Conservation (phyloP, 352 stramenopile genomes). For the Phytopythium mirpurense region DNA sequence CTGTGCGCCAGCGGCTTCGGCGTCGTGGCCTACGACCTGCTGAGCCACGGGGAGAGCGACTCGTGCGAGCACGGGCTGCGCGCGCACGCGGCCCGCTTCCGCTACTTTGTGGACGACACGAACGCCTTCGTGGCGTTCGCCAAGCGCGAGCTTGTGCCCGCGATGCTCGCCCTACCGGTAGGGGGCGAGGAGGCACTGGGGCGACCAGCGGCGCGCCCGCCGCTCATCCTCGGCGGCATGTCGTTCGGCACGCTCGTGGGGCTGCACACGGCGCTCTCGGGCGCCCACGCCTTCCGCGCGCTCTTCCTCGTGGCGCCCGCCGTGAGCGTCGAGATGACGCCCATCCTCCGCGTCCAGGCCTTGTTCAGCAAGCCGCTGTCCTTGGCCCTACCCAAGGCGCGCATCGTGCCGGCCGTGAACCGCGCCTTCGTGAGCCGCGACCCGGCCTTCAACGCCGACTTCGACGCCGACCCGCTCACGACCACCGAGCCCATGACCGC, state of each 20-base stretch:
- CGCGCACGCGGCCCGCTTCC: constrained; percentile 28
- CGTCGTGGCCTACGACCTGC: constrained; percentile 40
- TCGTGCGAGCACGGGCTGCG: constrained; percentile 20
- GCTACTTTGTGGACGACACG: constrained; percentile 48
- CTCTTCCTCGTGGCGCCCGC: constrained; percentile 21
- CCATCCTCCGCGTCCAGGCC: constrained; percentile 13
- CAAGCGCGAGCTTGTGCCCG: constrained; percentile 8
- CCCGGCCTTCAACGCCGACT: constrained; percentile 20
- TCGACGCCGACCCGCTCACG: constrained; percentile 23
- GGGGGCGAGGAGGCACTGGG: too few relatives aligned
- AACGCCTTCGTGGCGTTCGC: constrained; percentile 37
- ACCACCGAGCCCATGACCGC: constrained; percentile 31
- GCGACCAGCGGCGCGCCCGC: too few relatives aligned
- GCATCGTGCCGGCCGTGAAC: constrained; percentile 26
- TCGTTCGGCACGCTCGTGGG: constrained; percentile 30
- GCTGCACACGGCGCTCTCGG: constrained; percentile 23
- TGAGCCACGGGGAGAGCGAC: constrained; percentile 42
- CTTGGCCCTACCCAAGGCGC: constrained; percentile 14
- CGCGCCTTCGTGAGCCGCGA: constrained; percentile 21
- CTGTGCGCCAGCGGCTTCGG: constrained; percentile 34
- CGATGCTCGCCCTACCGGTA: too few relatives aligned
- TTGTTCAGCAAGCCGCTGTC: constrained; percentile 17
- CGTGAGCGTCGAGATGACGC: constrained; percentile 17
- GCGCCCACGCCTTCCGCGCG: constrained; percentile 16
- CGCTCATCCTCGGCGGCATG: constrained; percentile 16